Evolutionary conservation across 106 monocot species (phyloP).

Genomic region (Platanthera zijinensis): DNA sequence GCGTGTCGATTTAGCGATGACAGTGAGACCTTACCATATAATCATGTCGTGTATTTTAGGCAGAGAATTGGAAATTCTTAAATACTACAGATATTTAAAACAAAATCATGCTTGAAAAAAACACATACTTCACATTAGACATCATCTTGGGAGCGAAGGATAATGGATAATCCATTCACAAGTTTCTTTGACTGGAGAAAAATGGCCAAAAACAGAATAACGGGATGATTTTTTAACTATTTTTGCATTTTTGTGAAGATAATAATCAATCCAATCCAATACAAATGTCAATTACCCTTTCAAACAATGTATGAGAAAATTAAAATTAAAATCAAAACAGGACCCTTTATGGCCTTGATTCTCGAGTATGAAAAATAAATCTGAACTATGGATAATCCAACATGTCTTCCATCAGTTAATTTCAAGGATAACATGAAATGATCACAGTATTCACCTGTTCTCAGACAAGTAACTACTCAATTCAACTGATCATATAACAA

Average conservation of each 20-base stretch:
- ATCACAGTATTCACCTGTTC: background rate
- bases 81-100: background rate
- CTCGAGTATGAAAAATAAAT: background rate
- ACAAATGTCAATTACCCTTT: background rate
- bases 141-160: background rate
- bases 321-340: background rate
- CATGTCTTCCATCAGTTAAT: background rate
- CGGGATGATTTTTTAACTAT: background rate
- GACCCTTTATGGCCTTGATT: background rate
- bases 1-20: conserved; percentile 97
- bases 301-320: background rate
- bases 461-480: background rate
- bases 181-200: background rate
- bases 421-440: background rate
- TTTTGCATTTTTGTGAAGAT: background rate
- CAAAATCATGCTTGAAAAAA: background rate
- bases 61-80: background rate
- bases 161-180: background rate
- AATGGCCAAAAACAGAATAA: background rate
- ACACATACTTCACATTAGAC: conserved; percentile 1
- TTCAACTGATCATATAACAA: background rate
- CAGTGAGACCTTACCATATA: conserved; percentile 69
- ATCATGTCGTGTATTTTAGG: background rate
- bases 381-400: background rate
- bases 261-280: background rate